A percentile compares a stretch with the other conserved stretches of the same genome.
These are phyloP conservation scores for Suillus occidentalis DNA, from an alignment of 768 basidiomycete species.

Conservation along the genomic window DNA sequence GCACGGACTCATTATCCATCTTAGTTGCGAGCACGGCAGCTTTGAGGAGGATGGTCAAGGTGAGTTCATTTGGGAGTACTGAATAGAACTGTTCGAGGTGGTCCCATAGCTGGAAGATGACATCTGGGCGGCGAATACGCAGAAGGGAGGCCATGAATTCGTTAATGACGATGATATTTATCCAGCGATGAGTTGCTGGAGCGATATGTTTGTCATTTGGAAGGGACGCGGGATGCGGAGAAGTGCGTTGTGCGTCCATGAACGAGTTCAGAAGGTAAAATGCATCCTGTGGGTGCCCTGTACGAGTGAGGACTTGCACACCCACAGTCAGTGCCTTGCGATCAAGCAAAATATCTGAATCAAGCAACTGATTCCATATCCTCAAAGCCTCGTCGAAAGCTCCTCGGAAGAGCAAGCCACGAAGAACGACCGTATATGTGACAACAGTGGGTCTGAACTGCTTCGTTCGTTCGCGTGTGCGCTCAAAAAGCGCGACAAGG, in stretches of 20 bases:
- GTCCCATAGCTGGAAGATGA: conserved; percentile 70
- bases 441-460: conserved; percentile 42
- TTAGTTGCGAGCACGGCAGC: conserved; percentile 54
- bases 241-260: conserved; percentile 21
- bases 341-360: conserved; percentile 41
- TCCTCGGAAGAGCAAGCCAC: conserved; percentile 48
- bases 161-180: conserved; percentile 37
- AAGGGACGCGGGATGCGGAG: conserved; percentile 15
- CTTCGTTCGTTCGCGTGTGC: conserved; percentile 25
- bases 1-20: conserved; percentile 51
- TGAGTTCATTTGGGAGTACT: conserved; percentile 50
- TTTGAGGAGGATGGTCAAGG: conserved; percentile 62
- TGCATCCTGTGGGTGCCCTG: conserved; percentile 45
- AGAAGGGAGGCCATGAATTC: conserved; percentile 50
- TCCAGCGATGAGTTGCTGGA: background rate
- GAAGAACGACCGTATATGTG: conserved; percentile 55
- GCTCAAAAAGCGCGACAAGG: conserved; percentile 41
- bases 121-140: conserved; percentile 56
- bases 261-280: conserved; percentile 50
- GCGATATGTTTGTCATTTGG: background rate
- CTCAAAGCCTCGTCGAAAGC: conserved; percentile 40
- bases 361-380: conserved; percentile 44
- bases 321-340: conserved; percentile 49
- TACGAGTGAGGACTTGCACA: conserved; percentile 46
- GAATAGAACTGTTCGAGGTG: conserved; percentile 58